Evolutionary conservation across 768 basidiomycete species (phyloP).

Genomic region (Terana coerulea): DNA sequence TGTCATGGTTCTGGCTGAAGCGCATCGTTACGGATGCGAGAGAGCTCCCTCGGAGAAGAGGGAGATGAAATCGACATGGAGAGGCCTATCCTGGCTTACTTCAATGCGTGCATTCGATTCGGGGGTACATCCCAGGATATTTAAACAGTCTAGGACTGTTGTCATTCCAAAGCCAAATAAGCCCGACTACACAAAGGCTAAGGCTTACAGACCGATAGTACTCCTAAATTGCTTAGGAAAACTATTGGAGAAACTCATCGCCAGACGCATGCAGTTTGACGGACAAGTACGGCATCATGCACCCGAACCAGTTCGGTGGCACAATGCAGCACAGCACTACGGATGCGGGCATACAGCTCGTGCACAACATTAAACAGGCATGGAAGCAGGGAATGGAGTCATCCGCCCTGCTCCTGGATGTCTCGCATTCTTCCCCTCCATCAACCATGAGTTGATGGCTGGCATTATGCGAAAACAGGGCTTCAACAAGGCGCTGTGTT

Average conservation of each 20-base stretch:
- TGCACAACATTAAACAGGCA: not conserved
- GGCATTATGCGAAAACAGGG: conserved; percentile 4
- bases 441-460: not conserved
- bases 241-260: too few relatives aligned
- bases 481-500: conserved; percentile 6
- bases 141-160: too few relatives aligned
- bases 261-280: too few relatives aligned
- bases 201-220: too few relatives aligned
- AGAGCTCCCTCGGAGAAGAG: not conserved
- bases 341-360: conserved; percentile 20
- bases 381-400: conserved; percentile 2
- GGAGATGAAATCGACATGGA: too few relatives aligned
- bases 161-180: too few relatives aligned
- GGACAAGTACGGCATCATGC: not conserved
- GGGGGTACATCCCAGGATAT: conserved; percentile 6
- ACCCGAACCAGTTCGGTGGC: too few relatives aligned
- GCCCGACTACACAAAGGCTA: too few relatives aligned
- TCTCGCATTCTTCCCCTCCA: conserved; percentile 21
- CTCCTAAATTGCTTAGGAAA: too few relatives aligned
- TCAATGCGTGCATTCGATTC: not conserved
- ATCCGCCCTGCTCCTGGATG: conserved; percentile 11
- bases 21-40: conserved; percentile 3
- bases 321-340: conserved; percentile 11
- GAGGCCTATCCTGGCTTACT: too few relatives aligned
- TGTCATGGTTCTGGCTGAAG: too few relatives aligned